Evolutionary conservation across 2,329 filamentous ascomycete genomes (phyloP), one percentile per base, ranked within the genome.

Genomic region (Macrophomina pseudophaseolina): DNA sequence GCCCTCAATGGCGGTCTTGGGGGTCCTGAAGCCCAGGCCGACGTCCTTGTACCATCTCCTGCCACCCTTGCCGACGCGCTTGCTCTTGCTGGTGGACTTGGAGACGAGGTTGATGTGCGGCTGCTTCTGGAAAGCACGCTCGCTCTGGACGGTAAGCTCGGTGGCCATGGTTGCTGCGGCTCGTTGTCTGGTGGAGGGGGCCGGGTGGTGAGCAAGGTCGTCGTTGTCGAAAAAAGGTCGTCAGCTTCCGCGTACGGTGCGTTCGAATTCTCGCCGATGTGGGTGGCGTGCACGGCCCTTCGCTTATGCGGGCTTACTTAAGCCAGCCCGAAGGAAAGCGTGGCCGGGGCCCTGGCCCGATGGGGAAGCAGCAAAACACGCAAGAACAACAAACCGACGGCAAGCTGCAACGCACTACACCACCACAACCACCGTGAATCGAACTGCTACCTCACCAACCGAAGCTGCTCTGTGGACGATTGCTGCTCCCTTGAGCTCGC

Each of bases 101-200:
- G 91, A 88, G 91, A 98, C 97, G 80, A 92, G 90, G 92, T 98
- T 99, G 89, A 99, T 97, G 86, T 99, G 95, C 84, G 95, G 95
- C 90, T 99, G 94, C 76, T 99, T 99, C 87, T 98, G 95, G 92
- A 92, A 99, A 89, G 95, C 95, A 88, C 95, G 94, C 91, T 99
- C 95, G 83, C 93, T 96, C 91, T 99, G 95, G 85, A 99, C 95
- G 84, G 78, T 80, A 72, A 80, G 75, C 74, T 80, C 78, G 75
- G 78, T 80, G 71, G 78, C 78, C 78, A 80, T 80, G 76, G 69
- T 78, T 78, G 76, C 75, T 67, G 14, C 73, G 75, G 74, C 73
- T 54, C 49, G 53, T 54, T 63, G 64, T 60, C 53, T 46, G n/a
- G 62, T 65, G 28, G 33, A 38, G 52, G 40, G n/a, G 62, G 44